A percentile compares a stretch with the other conserved stretches of the same genome.
phyloP scores from a whole-genome alignment of 2,329 filamentous ascomycete species.

The Aspergillus arachidicola region DNA sequence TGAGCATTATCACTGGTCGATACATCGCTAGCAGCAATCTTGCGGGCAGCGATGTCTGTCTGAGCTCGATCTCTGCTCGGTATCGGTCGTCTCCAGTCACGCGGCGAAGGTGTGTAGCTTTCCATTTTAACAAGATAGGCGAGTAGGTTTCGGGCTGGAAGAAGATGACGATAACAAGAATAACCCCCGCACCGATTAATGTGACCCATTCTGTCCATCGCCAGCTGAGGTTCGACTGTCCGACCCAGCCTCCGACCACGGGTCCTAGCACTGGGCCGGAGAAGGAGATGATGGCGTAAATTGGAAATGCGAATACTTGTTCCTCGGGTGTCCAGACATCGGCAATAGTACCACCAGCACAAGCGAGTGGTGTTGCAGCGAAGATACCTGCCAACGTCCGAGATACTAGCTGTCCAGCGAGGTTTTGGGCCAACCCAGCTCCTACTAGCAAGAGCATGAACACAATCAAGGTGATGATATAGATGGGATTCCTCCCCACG shows the following conservation, averaged over 20 bases:
- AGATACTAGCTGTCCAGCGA: constrained; percentile 51
- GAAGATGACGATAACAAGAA: constrained; percentile 40
- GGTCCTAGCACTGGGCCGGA: constrained; percentile 29
- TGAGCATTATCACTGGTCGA: constrained; percentile 29
- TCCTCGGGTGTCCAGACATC: constrained; percentile 52
- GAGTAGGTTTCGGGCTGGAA: constrained; percentile 55
- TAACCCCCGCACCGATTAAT: constrained; percentile 38
- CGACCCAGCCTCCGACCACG: constrained; percentile 18
- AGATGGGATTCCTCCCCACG: constrained; percentile 52
- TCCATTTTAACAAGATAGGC: constrained; percentile 47
- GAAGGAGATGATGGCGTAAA: constrained; percentile 51
- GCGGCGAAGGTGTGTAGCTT: constrained; percentile 41
- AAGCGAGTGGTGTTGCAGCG: constrained; percentile 46
- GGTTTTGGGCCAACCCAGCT: constrained; percentile 49
- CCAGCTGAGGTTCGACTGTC: constrained; percentile 12
- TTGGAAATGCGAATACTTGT: constrained; percentile 51
- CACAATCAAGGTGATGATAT: constrained; percentile 48
- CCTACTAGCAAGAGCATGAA: constrained; percentile 54
- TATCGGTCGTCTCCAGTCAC: constrained; percentile 50
- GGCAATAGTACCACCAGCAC: constrained; percentile 46
- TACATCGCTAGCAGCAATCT: constrained; percentile 3
- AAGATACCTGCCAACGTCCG: constrained; percentile 54
- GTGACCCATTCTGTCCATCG: constrained; percentile 51
- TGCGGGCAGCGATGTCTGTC: not conserved
- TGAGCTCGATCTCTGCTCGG: constrained; percentile 41